Evolutionary conservation across 768 basidiomycete species (phyloP).

Genomic region (Auricularia heimuer): DNA sequence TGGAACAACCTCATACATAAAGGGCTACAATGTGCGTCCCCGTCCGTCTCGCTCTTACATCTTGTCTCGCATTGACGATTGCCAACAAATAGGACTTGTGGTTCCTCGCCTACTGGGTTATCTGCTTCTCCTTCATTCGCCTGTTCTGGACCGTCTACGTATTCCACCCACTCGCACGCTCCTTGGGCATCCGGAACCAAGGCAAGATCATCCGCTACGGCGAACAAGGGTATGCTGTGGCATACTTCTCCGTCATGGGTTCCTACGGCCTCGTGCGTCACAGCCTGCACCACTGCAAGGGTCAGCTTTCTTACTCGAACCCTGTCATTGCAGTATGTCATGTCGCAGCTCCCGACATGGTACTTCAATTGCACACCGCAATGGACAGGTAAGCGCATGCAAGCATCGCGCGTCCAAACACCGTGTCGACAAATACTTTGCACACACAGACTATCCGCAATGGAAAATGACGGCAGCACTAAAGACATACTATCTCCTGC

Average conservation of each 20-base stretch:
- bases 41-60: neutral
- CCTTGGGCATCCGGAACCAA: slow-evolving; percentile 57
- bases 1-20: slow-evolving; percentile 35
- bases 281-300: neutral
- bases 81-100: slow-evolving; percentile 42
- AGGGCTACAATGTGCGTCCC: slow-evolving; percentile 37
- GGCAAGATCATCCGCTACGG: slow-evolving; percentile 75
- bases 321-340: slow-evolving; percentile 50
- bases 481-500: slow-evolving; percentile 90
- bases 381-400: slow-evolving; percentile 55
- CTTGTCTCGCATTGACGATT: neutral
- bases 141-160: slow-evolving; percentile 61
- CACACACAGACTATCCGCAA: slow-evolving; percentile 64
- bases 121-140: slow-evolving; percentile 84
- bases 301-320: neutral
- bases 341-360: slow-evolving; percentile 70
- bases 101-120: slow-evolving; percentile 75
- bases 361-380: slow-evolving; percentile 68
- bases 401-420: too few relatives aligned
- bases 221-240: slow-evolving; percentile 80
- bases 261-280: slow-evolving; percentile 67
- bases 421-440: too few relatives aligned
- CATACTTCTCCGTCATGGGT: slow-evolving; percentile 69
- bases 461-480: slow-evolving; percentile 78
- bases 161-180: slow-evolving; percentile 55